These are phyloP conservation scores for Ganoderma meredithae DNA, from an alignment of 1,284 basidiomycete species.

Conservation along the genomic window DNA sequence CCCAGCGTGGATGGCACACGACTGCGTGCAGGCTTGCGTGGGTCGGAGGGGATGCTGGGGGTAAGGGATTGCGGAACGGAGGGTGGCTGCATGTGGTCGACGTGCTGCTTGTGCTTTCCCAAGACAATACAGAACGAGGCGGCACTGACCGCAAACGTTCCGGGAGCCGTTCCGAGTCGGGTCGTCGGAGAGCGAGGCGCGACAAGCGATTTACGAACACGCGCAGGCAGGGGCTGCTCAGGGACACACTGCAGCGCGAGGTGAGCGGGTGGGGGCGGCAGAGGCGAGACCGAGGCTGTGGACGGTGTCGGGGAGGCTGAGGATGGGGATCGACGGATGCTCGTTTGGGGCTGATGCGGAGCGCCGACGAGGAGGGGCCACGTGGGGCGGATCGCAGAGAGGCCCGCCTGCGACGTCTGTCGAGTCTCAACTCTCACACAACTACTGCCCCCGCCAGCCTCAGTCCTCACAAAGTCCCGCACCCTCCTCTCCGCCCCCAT, in stretches of 20 bases:
- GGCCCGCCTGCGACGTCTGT: constrained; percentile 13
- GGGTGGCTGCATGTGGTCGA: background rate
- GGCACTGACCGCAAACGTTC: background rate
- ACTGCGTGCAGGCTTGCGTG: background rate
- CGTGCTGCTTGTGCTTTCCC: constrained; percentile 5
- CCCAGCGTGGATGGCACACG: background rate
- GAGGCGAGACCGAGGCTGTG: background rate
- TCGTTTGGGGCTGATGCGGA: constrained; percentile 18
- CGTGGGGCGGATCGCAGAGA: constrained; percentile 35
- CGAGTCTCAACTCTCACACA: constrained; percentile 1
- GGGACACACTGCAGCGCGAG: background rate
- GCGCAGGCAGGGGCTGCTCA: background rate
- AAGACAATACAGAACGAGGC: background rate
- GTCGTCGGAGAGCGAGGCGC: background rate
- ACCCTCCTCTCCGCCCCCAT: background rate
- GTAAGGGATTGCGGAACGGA: background rate
- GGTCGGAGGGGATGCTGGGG: background rate
- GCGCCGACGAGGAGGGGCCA: constrained; percentile 24
- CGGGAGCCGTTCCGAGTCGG: constrained; percentile 7
- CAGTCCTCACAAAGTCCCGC: background rate
- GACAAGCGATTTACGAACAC: background rate
- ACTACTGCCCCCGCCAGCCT: constrained; percentile 13
- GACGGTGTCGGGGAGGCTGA: background rate
- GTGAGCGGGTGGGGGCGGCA: background rate
- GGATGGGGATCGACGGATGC: constrained; percentile 12